A percentile compares a stretch with the other conserved stretches of the same genome.
phyloP scores from a whole-genome alignment of 208 protist species.

The Crithidia mellificae region DNA sequence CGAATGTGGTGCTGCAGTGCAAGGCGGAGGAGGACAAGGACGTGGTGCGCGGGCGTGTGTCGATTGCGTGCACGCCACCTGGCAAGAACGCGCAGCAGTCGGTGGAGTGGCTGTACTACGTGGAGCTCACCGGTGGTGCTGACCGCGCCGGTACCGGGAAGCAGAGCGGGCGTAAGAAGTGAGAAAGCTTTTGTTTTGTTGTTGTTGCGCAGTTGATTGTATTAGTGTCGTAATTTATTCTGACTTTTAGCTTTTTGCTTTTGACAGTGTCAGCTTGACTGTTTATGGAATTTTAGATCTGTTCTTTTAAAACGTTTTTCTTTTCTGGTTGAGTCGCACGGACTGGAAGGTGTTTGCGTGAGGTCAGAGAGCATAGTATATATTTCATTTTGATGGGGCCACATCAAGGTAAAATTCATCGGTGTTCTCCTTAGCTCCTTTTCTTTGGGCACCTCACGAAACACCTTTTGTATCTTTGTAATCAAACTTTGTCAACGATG shows the following conservation, averaged over 20 bases:
- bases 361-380: background rate
- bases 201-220: background rate
- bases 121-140: conserved; percentile 44
- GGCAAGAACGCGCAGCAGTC: conserved; percentile 32
- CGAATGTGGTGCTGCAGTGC: conserved; percentile 73
- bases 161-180: conserved; percentile 21
- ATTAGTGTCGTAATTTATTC: too few species aligned
- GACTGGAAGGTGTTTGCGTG: too few species aligned
- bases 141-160: conserved; percentile 20
- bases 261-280: background rate
- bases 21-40: conserved; percentile 49
- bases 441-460: too few species aligned
- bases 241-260: too few species aligned
- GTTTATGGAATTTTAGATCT: background rate
- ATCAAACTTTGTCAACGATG: too few species aligned
- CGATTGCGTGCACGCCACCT: conserved; percentile 48
- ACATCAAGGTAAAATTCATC: background rate
- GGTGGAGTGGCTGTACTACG: conserved; percentile 90
- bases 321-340: too few species aligned
- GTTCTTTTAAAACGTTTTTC: background rate
- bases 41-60: conserved; percentile 30
- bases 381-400: conserved; percentile 15
- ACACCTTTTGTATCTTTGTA: too few species aligned
- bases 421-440: too few species aligned
- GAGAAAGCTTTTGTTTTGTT: background rate